A percentile compares a stretch with the other conserved stretches of the same genome.
These are phyloP conservation scores for Rosa lucieae DNA, from an alignment of 306 rosid species.

Conservation along the genomic window DNA sequence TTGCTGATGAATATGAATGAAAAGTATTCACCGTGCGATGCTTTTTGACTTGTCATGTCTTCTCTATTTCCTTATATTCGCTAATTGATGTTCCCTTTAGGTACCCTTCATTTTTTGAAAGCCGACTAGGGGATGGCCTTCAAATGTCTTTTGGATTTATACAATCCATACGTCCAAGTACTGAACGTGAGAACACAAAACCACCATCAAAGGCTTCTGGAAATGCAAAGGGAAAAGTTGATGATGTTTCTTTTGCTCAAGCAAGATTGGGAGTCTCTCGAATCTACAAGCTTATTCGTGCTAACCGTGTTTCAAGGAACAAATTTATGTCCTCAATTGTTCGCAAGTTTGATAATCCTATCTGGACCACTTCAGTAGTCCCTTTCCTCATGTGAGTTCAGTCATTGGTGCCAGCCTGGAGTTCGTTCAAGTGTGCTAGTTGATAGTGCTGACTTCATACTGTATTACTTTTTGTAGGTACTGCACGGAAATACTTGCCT, in stretches of 20 bases:
- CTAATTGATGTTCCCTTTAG: slow-evolving; percentile 55
- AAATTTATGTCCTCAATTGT: slow-evolving; percentile 93
- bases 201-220: slow-evolving; percentile 46
- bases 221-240: slow-evolving; percentile 66
- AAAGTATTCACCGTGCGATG: slow-evolving; percentile 53
- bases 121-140: slow-evolving; percentile 98
- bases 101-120: slow-evolving; percentile 98
- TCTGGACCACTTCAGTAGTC: slow-evolving; percentile 62
- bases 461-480: slow-evolving; percentile 55
- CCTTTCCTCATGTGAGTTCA: slow-evolving; percentile 80
- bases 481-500: slow-evolving; percentile 89
- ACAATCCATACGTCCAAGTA: slow-evolving; percentile 52
- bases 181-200: slow-evolving; percentile 51
- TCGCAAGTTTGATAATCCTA: slow-evolving; percentile 81
- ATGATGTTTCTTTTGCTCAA: slow-evolving; percentile 65
- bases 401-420: slow-evolving; percentile 12
- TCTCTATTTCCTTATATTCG: slow-evolving; percentile 13
- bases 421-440: slow-evolving; percentile 21
- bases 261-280: slow-evolving; percentile 96
- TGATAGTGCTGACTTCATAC: slow-evolving; percentile 23
- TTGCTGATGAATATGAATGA: slow-evolving; percentile 95
- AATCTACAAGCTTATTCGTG: slow-evolving; percentile 97
- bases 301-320: slow-evolving; percentile 83
- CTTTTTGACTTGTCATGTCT: slow-evolving; percentile 16
- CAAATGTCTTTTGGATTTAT: slow-evolving; percentile 88